These are phyloP conservation scores for Kokia cookei DNA, from an alignment of 441 rosid species.

Conservation along the genomic window DNA sequence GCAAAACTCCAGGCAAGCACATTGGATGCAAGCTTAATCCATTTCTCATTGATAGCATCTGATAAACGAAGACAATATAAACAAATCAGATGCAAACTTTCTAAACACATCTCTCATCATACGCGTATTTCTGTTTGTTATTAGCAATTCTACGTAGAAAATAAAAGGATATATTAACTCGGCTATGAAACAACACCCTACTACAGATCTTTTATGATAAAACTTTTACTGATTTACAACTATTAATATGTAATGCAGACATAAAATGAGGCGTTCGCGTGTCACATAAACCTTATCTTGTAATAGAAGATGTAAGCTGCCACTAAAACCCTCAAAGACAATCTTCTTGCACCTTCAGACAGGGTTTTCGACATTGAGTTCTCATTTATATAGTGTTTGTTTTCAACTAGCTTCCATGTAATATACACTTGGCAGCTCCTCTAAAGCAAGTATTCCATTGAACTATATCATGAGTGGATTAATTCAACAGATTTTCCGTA, in stretches of 20 bases:
- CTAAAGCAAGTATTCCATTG: neutral
- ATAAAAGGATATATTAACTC: neutral
- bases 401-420: neutral
- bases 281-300: neutral
- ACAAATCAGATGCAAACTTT: conserved; percentile 6
- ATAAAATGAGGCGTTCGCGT: neutral
- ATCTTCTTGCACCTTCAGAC: neutral
- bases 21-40: conserved; percentile 61
- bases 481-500: no score
- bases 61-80: conserved; percentile 13
- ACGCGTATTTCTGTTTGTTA: neutral
- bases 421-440: neutral
- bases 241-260: neutral
- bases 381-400: no score
- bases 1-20: conserved; percentile 52
- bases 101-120: neutral
- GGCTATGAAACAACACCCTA: neutral
- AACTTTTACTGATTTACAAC: neutral
- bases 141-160: neutral
- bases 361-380: no score
- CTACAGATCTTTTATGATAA: neutral
- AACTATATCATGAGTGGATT: neutral
- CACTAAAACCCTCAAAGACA: neutral
- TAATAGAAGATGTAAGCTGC: neutral
- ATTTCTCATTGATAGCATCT: conserved; percentile 80